Evolutionary conservation across 2,329 filamentous ascomycete genomes (phyloP).

Genomic region (Stachybotrys echinatus): DNA sequence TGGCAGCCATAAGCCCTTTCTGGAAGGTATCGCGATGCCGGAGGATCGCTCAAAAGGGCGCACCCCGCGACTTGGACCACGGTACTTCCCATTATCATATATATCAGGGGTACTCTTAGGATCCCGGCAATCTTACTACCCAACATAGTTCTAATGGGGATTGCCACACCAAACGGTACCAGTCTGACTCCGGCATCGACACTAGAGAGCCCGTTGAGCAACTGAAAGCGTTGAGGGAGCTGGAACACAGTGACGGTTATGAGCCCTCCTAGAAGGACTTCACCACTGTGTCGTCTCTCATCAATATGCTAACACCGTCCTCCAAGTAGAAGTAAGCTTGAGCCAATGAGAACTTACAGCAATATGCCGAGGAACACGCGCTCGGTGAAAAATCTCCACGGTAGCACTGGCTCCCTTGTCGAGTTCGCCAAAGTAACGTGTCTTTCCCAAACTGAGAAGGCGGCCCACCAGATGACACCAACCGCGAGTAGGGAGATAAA

Average conservation of each 20-base stretch:
- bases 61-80: background rate
- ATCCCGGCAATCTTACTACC: background rate
- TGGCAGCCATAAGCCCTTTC: constrained; percentile 1
- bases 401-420: constrained; percentile 13
- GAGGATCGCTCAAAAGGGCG: background rate
- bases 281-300: background rate
- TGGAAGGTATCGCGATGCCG: background rate
- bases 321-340: background rate
- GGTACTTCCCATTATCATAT: background rate
- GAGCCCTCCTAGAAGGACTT: constrained; percentile 2
- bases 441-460: constrained; percentile 3
- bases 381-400: constrained; percentile 13
- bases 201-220: constrained; percentile 9
- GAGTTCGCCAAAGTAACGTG: background rate
- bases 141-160: constrained; percentile 1
- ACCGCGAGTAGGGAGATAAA: constrained; percentile 3
- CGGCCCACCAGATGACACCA: constrained; percentile 1
- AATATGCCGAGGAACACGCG: constrained; percentile 9
- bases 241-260: constrained; percentile 7
- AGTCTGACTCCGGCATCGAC: constrained; percentile 10
- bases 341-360: constrained; percentile 7
- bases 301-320: too few species aligned
- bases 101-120: background rate
- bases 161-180: constrained; percentile 7
- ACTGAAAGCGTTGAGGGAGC: constrained; percentile 13